Conservation (phyloP, 1,284 basidiomycete genomes). For the Paramarasmius palmivorus region DNA sequence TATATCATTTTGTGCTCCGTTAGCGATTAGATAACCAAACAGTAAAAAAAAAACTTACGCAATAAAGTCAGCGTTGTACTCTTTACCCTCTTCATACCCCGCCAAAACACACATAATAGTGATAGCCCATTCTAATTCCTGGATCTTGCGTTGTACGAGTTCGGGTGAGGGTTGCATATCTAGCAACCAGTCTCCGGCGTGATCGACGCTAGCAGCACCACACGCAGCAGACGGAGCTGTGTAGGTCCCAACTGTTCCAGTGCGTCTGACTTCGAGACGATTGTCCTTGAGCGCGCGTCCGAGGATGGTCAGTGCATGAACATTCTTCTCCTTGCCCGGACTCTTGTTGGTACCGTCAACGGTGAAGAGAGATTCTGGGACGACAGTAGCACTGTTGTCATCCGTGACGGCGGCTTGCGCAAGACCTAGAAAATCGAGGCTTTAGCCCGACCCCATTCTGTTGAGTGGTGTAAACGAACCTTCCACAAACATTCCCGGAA, state of each 20-base stretch:
- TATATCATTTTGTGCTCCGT: conserved; percentile 18
- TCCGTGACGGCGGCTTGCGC: conserved; percentile 44
- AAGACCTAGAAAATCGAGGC: conserved; percentile 32
- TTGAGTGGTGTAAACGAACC: conserved; percentile 34
- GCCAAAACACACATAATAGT: conserved; percentile 42
- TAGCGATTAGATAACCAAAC: background rate
- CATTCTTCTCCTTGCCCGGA: conserved; percentile 13
- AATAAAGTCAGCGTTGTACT: conserved; percentile 49
- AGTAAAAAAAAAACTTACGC: conserved; percentile 33
- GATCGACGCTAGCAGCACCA: conserved; percentile 39
- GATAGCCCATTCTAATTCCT: conserved; percentile 47
- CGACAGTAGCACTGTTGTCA: conserved; percentile 22
- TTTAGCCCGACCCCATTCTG: background rate
- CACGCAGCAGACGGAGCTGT: conserved; percentile 31
- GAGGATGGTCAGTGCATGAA: conserved; percentile 45
- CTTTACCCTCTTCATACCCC: conserved; percentile 31
- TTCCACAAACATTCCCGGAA: conserved; percentile 65
- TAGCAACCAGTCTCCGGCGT: conserved; percentile 52
- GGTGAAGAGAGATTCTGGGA: conserved; percentile 16
- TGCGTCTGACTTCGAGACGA: conserved; percentile 27
- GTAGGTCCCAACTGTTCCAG: conserved; percentile 24
- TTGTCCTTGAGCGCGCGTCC: conserved; percentile 47
- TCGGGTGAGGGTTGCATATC: conserved; percentile 23
- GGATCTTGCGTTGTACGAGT: conserved; percentile 42
- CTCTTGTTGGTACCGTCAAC: background rate